phyloP scores from a whole-genome alignment of 495 filamentous ascomycete species.

The Neurospora tetraspora region DNA sequence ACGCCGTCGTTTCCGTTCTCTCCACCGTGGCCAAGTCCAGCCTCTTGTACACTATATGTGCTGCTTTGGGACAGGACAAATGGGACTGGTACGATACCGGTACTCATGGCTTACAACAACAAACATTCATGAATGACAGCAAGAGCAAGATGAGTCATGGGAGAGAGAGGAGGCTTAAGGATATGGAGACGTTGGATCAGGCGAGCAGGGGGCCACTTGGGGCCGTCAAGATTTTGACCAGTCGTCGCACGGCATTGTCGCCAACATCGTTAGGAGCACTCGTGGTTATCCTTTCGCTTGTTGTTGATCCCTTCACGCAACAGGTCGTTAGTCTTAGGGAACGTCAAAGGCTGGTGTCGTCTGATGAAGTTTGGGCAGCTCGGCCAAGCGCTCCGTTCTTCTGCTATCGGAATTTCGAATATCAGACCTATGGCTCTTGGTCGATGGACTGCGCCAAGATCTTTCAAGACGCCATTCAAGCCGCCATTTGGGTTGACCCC shows the following conservation, averaged over 20 bases:
- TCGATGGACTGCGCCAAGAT: background rate
- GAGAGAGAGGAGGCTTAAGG: too few species aligned
- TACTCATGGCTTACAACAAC: too few species aligned
- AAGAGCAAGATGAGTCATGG: too few species aligned
- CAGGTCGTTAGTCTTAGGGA: background rate
- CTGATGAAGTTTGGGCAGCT: background rate
- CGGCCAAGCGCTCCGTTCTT: background rate
- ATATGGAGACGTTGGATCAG: too few species aligned
- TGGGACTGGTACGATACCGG: background rate
- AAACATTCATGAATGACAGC: too few species aligned
- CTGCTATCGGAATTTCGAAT: background rate
- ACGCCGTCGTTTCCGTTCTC: background rate
- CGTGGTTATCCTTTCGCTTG: background rate
- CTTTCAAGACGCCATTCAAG: background rate
- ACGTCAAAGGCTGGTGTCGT: background rate
- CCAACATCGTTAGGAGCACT: background rate
- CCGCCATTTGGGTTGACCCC: background rate
- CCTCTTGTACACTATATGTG: background rate
- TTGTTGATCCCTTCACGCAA: background rate
- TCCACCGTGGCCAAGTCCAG: background rate
- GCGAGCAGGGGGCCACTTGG: background rate
- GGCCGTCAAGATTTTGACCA: background rate
- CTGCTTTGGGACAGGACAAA: background rate
- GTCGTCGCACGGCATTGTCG: background rate
- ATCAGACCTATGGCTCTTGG: too few species aligned